phyloP scores from a whole-genome alignment of 495 filamentous ascomycete genomes.

The Amniculicola lignicola region DNA sequence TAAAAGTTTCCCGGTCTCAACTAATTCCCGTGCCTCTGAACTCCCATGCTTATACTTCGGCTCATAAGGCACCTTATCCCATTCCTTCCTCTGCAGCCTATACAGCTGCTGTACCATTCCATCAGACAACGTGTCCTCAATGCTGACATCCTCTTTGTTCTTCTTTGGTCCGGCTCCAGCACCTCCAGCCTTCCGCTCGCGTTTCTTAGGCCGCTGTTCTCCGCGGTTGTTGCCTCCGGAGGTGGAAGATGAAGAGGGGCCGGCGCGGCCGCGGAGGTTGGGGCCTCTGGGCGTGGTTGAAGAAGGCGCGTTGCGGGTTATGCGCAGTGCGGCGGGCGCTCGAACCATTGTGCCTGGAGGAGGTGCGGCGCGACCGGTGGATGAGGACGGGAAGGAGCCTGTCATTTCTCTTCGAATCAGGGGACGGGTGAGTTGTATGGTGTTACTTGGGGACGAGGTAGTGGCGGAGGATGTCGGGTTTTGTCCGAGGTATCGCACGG shows the following conservation, averaged over 20 bases:
- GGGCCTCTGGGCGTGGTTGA: background rate
- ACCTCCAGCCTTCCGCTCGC: background rate
- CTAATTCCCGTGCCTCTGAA: slow-evolving; percentile 6
- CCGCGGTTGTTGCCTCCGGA: background rate
- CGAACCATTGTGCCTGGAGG: slow-evolving; percentile 21
- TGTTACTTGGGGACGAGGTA: background rate
- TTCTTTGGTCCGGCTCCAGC: background rate
- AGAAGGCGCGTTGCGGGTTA: slow-evolving; percentile 1
- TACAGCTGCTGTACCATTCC: slow-evolving; percentile 26
- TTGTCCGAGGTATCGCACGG: no score
- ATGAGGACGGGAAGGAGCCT: background rate
- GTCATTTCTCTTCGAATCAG: background rate
- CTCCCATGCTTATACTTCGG: slow-evolving; percentile 18
- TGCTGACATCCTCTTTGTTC: background rate
- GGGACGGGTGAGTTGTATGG: background rate
- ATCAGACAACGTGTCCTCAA: slow-evolving; percentile 19
- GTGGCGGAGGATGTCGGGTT: background rate
- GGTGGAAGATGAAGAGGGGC: background rate
- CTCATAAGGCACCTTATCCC: slow-evolving; percentile 23
- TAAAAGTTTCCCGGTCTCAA: slow-evolving; percentile 12
- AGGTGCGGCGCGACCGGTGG: background rate
- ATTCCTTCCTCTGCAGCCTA: slow-evolving; percentile 25
- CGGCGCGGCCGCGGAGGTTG: slow-evolving; percentile 7
- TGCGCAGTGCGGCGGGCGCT: slow-evolving; percentile 18
- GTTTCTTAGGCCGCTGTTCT: background rate